Percentiles rank a stretch among this genome's conserved stretches.
These are phyloP conservation scores for Begonia fuchsioides DNA, from an alignment of 306 rosid genomes.

Conservation along the genomic window DNA sequence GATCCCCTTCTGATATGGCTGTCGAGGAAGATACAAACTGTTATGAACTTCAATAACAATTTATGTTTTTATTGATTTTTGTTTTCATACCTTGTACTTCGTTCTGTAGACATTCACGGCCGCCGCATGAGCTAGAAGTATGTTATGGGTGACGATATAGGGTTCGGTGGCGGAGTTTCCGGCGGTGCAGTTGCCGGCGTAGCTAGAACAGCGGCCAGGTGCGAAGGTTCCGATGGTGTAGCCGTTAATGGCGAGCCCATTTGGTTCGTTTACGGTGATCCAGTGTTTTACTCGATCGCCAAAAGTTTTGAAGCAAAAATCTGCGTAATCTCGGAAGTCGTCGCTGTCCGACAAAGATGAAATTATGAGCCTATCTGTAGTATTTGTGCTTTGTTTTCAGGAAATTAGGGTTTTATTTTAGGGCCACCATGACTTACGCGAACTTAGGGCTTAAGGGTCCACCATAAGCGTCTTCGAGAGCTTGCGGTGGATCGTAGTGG, in stretches of 20 bases:
- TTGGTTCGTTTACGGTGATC: slow-evolving; percentile 30
- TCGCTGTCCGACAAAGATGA: slow-evolving; percentile 6
- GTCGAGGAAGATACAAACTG: neutral
- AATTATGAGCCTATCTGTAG: no score
- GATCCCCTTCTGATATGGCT: slow-evolving; percentile 25
- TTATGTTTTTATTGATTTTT: neutral
- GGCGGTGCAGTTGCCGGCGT: slow-evolving; percentile 20
- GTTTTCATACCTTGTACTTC: slow-evolving; percentile 18
- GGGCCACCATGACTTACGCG: slow-evolving; percentile 14
- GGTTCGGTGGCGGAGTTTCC: slow-evolving; percentile 35
- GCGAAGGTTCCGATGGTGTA: slow-evolving; percentile 18
- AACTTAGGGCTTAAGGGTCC: slow-evolving; percentile 18
- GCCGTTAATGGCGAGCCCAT: slow-evolving; percentile 8
- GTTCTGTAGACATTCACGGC: slow-evolving; percentile 17
- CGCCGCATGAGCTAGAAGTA: slow-evolving; percentile 23
- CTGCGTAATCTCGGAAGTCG: slow-evolving; percentile 16
- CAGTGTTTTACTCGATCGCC: slow-evolving; percentile 31
- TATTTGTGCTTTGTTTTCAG: no score
- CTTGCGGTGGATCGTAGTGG: slow-evolving; percentile 28
- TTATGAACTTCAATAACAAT: no score
- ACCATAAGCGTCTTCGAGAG: slow-evolving; percentile 24
- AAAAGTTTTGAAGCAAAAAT: slow-evolving; percentile 25
- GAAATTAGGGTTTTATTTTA: no score
- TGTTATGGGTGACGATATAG: slow-evolving; percentile 22
- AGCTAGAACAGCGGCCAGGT: slow-evolving; percentile 30